Conservation (phyloP, 148 eudicot species). For the Silene conica region DNA sequence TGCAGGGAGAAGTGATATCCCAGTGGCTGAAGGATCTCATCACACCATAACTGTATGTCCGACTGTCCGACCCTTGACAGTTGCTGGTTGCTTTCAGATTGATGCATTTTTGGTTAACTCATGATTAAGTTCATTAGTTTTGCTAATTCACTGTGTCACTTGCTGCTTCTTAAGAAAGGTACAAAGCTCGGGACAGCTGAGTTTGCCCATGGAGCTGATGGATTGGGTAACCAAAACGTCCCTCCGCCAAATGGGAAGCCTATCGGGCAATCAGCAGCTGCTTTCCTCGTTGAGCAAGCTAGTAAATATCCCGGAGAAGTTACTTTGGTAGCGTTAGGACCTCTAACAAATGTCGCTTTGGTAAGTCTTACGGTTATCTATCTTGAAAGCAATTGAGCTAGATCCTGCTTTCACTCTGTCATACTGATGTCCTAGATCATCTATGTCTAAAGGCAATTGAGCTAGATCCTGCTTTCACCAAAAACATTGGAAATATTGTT, state of each 20-base stretch:
- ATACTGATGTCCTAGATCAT: conserved; percentile 11
- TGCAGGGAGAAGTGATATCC: conserved; percentile 86
- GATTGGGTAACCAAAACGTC: conserved; percentile 92
- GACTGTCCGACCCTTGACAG: conserved; percentile 7
- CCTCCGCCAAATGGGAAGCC: conserved; percentile 82
- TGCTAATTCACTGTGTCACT: conserved; percentile 12
- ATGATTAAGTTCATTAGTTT: not conserved
- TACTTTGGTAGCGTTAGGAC: conserved; percentile 90
- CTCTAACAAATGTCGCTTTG: conserved; percentile 89
- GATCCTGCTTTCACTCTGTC: too few relatives aligned
- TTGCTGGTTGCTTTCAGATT: not conserved
- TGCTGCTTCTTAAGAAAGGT: conserved; percentile 52
- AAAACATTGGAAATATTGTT: conserved; percentile 67
- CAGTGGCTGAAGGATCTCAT: conserved; percentile 96
- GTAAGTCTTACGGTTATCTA: conserved; percentile 36
- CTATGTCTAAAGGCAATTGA: conserved; percentile 57
- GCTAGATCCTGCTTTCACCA: conserved; percentile 58
- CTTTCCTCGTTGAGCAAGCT: conserved; percentile 67
- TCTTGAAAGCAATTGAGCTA: too few relatives aligned
- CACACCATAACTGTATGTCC: conserved; percentile 64
- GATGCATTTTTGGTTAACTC: not conserved
- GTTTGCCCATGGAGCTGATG: conserved; percentile 93
- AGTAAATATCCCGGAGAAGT: conserved; percentile 72
- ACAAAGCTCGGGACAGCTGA: conserved; percentile 92
- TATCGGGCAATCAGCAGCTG: conserved; percentile 69